Conservation (phyloP, 2,329 filamentous ascomycete genomes). For the Cytospora leucostoma region DNA sequence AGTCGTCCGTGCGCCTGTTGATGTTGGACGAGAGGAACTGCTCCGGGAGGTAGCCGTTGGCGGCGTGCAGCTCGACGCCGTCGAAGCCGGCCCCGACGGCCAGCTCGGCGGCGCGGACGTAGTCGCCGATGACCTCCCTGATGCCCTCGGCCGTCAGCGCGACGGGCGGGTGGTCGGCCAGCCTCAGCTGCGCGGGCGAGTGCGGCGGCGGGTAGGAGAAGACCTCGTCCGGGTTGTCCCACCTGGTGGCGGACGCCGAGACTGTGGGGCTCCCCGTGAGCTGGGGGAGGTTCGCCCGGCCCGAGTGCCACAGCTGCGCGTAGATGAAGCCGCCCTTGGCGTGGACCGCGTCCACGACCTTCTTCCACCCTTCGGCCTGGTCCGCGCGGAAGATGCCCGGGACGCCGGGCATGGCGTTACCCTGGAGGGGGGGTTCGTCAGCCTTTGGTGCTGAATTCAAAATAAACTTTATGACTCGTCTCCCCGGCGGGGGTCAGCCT, state of each 20-base stretch:
- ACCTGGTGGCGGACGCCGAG: slow-evolving; percentile 17
- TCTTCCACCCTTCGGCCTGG: slow-evolving; percentile 59
- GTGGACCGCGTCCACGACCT: slow-evolving; percentile 60
- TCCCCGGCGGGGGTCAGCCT: neutral
- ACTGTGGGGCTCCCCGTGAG: slow-evolving; percentile 18
- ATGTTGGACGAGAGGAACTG: slow-evolving; percentile 56
- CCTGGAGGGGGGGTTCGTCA: slow-evolving; percentile 4
- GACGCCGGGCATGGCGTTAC: slow-evolving; percentile 42
- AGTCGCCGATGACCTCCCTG: slow-evolving; percentile 37
- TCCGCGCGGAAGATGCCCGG: slow-evolving; percentile 57
- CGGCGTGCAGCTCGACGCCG: slow-evolving; percentile 44
- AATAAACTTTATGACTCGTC: too few relatives aligned
- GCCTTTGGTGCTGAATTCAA: too few relatives aligned
- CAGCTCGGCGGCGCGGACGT: slow-evolving; percentile 36
- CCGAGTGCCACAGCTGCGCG: slow-evolving; percentile 62
- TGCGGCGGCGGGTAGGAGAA: slow-evolving; percentile 19
- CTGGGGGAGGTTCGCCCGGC: slow-evolving; percentile 42
- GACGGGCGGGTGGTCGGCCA: slow-evolving; percentile 20
- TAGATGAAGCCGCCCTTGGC: slow-evolving; percentile 59
- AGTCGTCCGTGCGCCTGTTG: slow-evolving; percentile 57
- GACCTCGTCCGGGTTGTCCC: slow-evolving; percentile 21
- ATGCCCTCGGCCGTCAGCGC: slow-evolving; percentile 45
- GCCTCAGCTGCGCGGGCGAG: slow-evolving; percentile 11
- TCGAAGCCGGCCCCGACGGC: slow-evolving; percentile 57
- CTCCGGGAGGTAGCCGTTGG: slow-evolving; percentile 47